Evolutionary conservation across 257 asterid genomes (phyloP).

Genomic region (Solanum bulbocastanum): DNA sequence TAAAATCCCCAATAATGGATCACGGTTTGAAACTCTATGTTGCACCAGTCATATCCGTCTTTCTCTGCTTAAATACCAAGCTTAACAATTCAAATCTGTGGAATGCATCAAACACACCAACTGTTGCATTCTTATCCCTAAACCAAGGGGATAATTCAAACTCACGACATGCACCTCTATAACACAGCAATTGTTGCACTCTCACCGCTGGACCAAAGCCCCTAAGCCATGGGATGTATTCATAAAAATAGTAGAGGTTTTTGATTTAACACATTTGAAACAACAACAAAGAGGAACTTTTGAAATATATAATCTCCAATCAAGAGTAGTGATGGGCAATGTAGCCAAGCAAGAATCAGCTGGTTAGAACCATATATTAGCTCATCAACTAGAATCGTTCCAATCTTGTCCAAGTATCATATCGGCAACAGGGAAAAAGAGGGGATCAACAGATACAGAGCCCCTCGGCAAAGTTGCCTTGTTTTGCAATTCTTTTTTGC

Average conservation of each 20-base stretch:
- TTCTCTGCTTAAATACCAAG: not conserved
- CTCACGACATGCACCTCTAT: not conserved
- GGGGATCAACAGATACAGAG: not conserved
- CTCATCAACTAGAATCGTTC: not conserved
- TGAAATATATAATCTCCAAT: not conserved
- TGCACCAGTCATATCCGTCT: not conserved
- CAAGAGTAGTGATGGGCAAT: not conserved
- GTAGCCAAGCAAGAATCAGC: not conserved
- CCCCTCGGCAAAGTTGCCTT: not conserved
- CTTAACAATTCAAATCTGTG: not conserved
- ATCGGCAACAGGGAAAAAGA: not conserved
- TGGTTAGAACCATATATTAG: not conserved
- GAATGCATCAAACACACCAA: not conserved
- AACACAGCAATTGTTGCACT: not conserved
- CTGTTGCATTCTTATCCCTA: not conserved
- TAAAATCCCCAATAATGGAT: not conserved
- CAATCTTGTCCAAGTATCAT: not conserved
- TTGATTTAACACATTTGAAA: not conserved
- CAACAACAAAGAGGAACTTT: not conserved
- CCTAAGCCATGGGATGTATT: not conserved
- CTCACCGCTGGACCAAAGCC: not conserved
- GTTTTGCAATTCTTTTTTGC: not conserved
- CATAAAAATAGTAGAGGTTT: not conserved
- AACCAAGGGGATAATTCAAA: not conserved
- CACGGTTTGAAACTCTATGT: not conserved